Base-by-base conservation (phyloP, 2,329 filamentous ascomycete genomes). In the Colletotrichum orbiculare region DNA sequence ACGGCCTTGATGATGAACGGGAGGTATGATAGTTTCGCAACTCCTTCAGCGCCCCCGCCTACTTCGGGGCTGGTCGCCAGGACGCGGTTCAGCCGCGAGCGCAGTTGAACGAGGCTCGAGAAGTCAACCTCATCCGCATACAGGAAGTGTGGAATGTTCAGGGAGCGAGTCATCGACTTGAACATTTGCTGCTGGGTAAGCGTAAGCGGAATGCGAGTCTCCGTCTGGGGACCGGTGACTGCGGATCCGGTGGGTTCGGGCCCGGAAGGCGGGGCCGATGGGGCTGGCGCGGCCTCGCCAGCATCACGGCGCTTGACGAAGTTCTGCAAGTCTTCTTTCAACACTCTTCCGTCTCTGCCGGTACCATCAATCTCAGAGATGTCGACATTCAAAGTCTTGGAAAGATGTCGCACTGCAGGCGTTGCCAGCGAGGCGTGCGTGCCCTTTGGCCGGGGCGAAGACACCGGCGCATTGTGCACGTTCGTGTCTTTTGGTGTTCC, bases 1-100 rank as follows among this genome's bases (percentile, higher is more conserved):
- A 97, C 89, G 35, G 96, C 95, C 81, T 99, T 99, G 81, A 99
- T 88, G 74, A 98, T 90, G 81, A 99, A 97, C 4, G 96, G 93
- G 8, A 99, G 87, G 77, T 93, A 96, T 1, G 95, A 97, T 64
- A 97, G 83, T 78, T 94, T 94, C 69, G 83, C 79, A 11, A 88
- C 77, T 6, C 77, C 76, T 7, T 67, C 69, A 37, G 73, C 71
- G 49, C 74, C 68, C 64, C 65, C 73, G 73, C 71, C 71, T 64
- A 81, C 75, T 85, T 88, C 71, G 85, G 83, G 64, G 15, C 79
- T 71, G 52, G 75, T 73, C 45, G 77, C 72, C 11, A 90, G 82
- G n/a, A 84, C 81, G 69, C 81, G 84, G 79, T 97, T 97, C 63
- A 97, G 85, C 52, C 88, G 90, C 67, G 83, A 82, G 50, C 96